Conservation (phyloP, 768 basidiomycete species). For the Pleurotus ostreatus region DNA sequence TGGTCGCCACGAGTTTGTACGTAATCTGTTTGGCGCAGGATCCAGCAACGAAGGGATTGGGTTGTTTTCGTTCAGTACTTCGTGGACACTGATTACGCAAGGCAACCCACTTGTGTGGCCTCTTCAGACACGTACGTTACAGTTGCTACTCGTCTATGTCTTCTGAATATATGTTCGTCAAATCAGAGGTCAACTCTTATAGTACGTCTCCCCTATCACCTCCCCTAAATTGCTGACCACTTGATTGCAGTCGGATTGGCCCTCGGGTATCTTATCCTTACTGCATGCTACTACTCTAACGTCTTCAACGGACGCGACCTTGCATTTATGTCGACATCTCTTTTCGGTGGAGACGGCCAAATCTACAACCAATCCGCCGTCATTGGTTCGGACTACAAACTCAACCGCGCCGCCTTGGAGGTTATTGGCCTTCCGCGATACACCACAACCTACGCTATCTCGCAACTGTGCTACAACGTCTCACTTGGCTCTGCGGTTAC, state of each 20-base stretch:
- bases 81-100: conserved; percentile 53
- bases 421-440: conserved; percentile 25
- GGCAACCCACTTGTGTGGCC: conserved; percentile 54
- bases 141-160: conserved; percentile 4
- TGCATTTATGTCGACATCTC: conserved; percentile 44
- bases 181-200: conserved; percentile 35
- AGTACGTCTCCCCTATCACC: conserved; percentile 21
- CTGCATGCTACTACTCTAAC: conserved; percentile 37
- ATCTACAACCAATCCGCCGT: conserved; percentile 40
- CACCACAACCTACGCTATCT: conserved; percentile 45
- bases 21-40: conserved; percentile 39
- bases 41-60: conserved; percentile 51
- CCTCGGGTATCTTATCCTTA: conserved; percentile 41
- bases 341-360: conserved; percentile 32
- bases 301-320: conserved; percentile 41
- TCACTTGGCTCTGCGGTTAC: conserved; percentile 47
- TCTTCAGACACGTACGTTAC: conserved; percentile 43
- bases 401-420: conserved; percentile 25
- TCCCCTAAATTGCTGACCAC: not conserved
- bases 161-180: not conserved
- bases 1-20: conserved; percentile 38
- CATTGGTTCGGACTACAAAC: conserved; percentile 31
- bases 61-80: conserved; percentile 40
- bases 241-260: conserved; percentile 40
- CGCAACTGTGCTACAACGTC: conserved; percentile 46